Conservation (phyloP, 257 asterid genomes). For the Anisodus tanguticus region DNA sequence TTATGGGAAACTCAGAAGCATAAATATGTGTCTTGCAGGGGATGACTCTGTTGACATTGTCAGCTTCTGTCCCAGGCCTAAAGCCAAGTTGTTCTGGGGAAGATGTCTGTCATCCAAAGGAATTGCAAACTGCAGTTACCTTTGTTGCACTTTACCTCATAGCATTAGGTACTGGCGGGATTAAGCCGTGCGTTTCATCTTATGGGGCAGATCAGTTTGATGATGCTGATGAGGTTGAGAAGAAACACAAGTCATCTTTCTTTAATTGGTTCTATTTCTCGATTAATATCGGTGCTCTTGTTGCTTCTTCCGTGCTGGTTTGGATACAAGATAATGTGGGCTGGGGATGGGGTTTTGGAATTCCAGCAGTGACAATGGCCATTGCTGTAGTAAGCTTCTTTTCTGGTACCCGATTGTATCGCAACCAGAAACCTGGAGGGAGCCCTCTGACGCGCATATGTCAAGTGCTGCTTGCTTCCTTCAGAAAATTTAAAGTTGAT, state of each 20-base stretch:
- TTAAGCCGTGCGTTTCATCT: conserved; percentile 81
- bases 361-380: conserved; percentile 69
- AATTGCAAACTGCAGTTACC: conserved; percentile 46
- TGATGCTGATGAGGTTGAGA: conserved; percentile 64
- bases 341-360: conserved; percentile 79
- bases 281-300: conserved; percentile 66
- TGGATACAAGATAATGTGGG: conserved; percentile 65
- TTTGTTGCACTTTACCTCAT: conserved; percentile 62
- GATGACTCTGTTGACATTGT: conserved; percentile 64
- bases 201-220: conserved; percentile 83
- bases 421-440: conserved; percentile 78
- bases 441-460: conserved; percentile 70
- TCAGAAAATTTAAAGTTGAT: conserved; percentile 47
- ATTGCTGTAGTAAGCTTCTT: conserved; percentile 63
- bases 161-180: conserved; percentile 74
- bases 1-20: conserved; percentile 32
- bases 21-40: conserved; percentile 45
- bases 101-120: conserved; percentile 54
- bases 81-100: conserved; percentile 51
- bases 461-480: conserved; percentile 70
- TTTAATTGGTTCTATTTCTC: conserved; percentile 76
- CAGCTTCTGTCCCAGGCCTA: conserved; percentile 62
- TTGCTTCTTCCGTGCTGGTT: conserved; percentile 64
- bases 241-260: conserved; percentile 60
- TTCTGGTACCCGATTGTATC: conserved; percentile 60